These are phyloP conservation scores for Candida silvicultrix DNA, from an alignment of 805 yeast genomes.

Conservation along the genomic window DNA sequence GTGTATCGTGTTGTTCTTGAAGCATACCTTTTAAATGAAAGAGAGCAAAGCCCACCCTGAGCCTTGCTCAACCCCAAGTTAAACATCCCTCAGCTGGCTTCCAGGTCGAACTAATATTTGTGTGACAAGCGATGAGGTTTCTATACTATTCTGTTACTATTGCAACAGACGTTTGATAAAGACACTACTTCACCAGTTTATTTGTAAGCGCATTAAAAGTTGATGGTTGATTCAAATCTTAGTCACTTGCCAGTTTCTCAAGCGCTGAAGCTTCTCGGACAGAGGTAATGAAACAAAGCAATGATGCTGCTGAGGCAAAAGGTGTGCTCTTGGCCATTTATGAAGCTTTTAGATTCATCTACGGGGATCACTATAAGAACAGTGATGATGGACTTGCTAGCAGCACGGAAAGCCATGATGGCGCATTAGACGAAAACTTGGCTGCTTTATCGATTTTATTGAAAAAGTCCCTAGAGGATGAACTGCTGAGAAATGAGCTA, in stretches of 20 bases:
- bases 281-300: too few relatives aligned
- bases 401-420: too few relatives aligned
- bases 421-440: background rate
- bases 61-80: background rate
- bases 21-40: background rate
- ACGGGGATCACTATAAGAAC: too few relatives aligned
- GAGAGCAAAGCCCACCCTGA: background rate
- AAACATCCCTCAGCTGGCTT: background rate
- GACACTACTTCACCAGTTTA: conserved; percentile 18
- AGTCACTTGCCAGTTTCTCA: too few relatives aligned
- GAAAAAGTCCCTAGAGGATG: background rate
- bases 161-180: conserved; percentile 19
- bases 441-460: background rate
- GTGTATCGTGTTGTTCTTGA: background rate
- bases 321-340: too few relatives aligned
- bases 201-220: too few relatives aligned
- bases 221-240: too few relatives aligned
- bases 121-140: background rate
- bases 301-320: too few relatives aligned
- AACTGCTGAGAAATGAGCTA: background rate
- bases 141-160: background rate
- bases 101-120: background rate
- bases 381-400: too few relatives aligned
- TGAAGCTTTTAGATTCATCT: too few relatives aligned
- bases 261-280: too few relatives aligned